These are phyloP conservation scores for Fraxinus sp. DNA, from an alignment of 305 asterid species.

Conservation along the genomic window DNA sequence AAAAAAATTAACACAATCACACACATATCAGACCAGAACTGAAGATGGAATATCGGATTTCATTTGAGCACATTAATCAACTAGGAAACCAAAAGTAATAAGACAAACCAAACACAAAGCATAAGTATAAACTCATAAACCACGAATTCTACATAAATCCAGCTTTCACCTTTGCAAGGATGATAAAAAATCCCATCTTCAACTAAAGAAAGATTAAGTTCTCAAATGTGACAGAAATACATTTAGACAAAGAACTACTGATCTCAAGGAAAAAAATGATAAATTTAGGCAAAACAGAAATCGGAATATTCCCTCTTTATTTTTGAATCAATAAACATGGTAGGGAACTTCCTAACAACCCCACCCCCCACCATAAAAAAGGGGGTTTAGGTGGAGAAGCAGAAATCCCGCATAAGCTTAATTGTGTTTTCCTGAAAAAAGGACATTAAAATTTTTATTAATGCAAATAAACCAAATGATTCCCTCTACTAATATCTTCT, in stretches of 20 bases:
- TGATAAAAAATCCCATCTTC: not conserved
- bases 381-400: no score
- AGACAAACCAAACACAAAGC: no score
- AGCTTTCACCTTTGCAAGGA: not conserved
- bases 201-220: not conserved
- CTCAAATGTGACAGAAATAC: slow-evolving; percentile 1
- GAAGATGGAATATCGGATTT: not conserved
- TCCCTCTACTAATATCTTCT: not conserved
- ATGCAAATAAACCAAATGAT: not conserved
- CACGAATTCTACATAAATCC: not conserved
- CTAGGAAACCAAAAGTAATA: no score
- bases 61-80: not conserved
- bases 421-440: no score
- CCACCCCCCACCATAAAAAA: no score
- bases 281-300: not conserved
- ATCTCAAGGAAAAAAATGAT: not conserved
- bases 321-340: no score
- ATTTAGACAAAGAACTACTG: not conserved
- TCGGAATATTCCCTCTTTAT: not conserved
- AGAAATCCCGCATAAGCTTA: not conserved
- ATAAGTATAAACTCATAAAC: not conserved
- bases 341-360: no score
- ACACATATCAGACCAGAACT: not conserved
- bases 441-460: not conserved
- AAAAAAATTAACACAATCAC: slow-evolving; percentile 2